Evolutionary conservation across 805 yeast genomes (phyloP).

Genomic region (Wickerhamomyces xylosicus): DNA sequence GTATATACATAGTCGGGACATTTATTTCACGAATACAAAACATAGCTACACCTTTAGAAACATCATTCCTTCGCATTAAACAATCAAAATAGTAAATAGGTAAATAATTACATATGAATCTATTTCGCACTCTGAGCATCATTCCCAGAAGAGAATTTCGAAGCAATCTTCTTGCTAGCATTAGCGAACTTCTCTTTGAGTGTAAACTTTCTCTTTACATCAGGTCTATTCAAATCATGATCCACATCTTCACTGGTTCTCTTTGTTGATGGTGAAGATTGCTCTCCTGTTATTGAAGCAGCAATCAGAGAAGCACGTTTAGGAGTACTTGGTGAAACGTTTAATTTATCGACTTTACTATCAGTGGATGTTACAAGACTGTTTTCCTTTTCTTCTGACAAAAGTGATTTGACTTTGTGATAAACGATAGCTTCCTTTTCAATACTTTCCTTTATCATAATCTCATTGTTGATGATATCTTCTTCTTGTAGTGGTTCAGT

Average conservation of each 20-base stretch:
- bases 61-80: no score
- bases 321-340: constrained; percentile 1
- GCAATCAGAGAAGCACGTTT: background rate
- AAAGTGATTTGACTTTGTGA: background rate
- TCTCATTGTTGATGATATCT: constrained; percentile 7
- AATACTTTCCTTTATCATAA: background rate
- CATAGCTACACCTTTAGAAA: no score
- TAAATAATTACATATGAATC: no score
- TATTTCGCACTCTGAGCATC: background rate
- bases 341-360: no score
- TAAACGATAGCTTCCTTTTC: background rate
- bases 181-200: constrained; percentile 14
- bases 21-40: no score
- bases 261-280: constrained; percentile 10
- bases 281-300: constrained; percentile 4
- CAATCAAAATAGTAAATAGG: no score
- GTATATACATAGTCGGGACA: no score
- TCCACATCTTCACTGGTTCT: constrained; percentile 1
- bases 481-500: constrained; percentile 16
- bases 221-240: background rate
- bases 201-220: constrained; percentile 8
- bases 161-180: constrained; percentile 20
- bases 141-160: constrained; percentile 9
- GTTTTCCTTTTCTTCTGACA: constrained; percentile 4
- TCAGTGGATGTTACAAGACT: background rate